phyloP scores from a whole-genome alignment of 805 yeast genomes.

The Wickerhamiella nectarea region DNA sequence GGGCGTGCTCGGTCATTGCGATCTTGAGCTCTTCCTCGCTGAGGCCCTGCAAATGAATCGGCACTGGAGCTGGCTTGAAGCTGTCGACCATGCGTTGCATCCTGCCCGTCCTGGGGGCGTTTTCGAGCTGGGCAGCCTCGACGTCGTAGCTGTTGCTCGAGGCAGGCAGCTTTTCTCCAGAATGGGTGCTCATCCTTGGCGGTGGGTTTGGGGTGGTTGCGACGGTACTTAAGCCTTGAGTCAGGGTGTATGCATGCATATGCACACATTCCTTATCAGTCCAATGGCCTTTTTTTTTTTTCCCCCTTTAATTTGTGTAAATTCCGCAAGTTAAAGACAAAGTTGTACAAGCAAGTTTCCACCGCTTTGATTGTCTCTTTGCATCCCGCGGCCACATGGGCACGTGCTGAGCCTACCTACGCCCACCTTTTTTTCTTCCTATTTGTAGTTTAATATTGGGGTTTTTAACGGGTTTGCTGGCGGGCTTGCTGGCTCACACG shows the following conservation, averaged over 20 bases:
- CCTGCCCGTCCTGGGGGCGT: background rate
- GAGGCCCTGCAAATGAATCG: conserved; percentile 21
- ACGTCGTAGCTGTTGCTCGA: background rate
- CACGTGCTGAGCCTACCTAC: too few relatives aligned
- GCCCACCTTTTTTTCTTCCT: too few relatives aligned
- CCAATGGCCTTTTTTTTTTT: too few relatives aligned
- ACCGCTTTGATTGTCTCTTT: too few relatives aligned
- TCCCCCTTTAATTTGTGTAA: too few relatives aligned
- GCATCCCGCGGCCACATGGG: too few relatives aligned
- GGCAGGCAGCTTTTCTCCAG: background rate
- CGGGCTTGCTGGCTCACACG: too few relatives aligned
- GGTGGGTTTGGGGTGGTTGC: background rate
- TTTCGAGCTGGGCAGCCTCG: conserved; percentile 3
- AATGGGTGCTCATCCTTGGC: background rate
- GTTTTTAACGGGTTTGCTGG: too few relatives aligned
- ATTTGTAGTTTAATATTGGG: too few relatives aligned
- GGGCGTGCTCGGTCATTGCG: conserved; percentile 38
- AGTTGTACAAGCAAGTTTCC: background rate
- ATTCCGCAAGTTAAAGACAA: too few relatives aligned
- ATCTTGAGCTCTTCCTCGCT: conserved; percentile 28
- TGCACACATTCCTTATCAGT: background rate
- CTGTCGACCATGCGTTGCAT: conserved; percentile 9
- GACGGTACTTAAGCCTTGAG: background rate
- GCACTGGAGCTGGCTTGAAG: conserved; percentile 24
- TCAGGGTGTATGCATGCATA: background rate